These are phyloP conservation scores for Trichoderma koningiopsis DNA, from an alignment of 2,329 filamentous ascomycete genomes.

Conservation along the genomic window DNA sequence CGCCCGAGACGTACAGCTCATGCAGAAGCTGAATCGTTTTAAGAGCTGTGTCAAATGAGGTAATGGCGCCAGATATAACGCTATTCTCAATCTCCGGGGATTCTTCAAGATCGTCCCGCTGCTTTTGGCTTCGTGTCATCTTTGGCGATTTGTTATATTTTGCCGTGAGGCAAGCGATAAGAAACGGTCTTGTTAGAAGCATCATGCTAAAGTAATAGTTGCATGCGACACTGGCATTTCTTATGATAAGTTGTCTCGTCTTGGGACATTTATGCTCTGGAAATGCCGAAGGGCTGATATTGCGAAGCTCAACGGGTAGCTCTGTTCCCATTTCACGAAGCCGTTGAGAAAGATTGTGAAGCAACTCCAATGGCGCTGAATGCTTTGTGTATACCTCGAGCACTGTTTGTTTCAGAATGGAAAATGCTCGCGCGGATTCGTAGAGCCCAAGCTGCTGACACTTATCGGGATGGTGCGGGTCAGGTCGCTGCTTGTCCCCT, in stretches of 20 bases:
- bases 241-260: constrained; percentile 1
- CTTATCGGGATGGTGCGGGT: background rate
- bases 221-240: constrained; percentile 4
- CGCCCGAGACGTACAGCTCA: background rate
- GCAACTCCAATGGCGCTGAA: background rate
- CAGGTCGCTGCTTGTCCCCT: background rate
- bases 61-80: background rate
- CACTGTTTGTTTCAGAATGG: constrained; percentile 5
- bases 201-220: constrained; percentile 16
- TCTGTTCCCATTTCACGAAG: constrained; percentile 7
- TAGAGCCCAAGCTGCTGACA: constrained; percentile 1
- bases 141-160: background rate
- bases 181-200: constrained; percentile 6
- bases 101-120: background rate
- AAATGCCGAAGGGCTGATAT: background rate
- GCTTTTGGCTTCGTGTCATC: background rate
- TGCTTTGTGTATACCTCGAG: constrained; percentile 3
- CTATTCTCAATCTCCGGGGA: background rate
- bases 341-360: background rate
- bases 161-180: background rate
- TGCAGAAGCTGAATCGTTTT: background rate
- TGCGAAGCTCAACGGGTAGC: background rate
- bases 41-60: background rate
- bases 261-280: constrained; percentile 1
- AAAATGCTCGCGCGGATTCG: background rate